These are phyloP conservation scores for Limnomonas spitsbergensis DNA, from an alignment of 139 green algal species.

Conservation along the genomic window DNA sequence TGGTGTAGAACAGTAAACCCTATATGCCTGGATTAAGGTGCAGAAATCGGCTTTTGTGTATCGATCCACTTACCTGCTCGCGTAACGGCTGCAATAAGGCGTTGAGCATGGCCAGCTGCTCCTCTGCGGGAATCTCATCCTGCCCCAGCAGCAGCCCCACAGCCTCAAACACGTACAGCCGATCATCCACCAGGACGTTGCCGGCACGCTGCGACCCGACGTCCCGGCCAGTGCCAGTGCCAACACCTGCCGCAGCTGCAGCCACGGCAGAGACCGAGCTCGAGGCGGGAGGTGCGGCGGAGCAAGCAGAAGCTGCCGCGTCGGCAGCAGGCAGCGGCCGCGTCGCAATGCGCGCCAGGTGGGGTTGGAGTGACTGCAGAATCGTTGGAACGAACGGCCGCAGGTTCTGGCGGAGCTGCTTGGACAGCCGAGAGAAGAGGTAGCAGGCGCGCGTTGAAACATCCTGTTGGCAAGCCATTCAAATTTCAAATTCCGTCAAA, in stretches of 20 bases:
- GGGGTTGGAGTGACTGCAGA: slow-evolving; percentile 56
- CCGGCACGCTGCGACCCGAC: slow-evolving; percentile 2
- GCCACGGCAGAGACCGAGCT: neutral
- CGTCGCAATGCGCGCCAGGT: slow-evolving; percentile 63
- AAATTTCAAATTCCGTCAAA: no score
- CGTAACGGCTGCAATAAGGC: slow-evolving; percentile 67
- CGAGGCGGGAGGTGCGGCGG: no score
- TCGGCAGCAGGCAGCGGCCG: slow-evolving; percentile 39
- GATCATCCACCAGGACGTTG: slow-evolving; percentile 58
- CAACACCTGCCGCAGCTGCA: neutral
- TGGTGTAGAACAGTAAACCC: no score
- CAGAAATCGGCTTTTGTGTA: no score
- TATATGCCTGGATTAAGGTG: no score
- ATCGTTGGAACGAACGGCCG: slow-evolving; percentile 51
- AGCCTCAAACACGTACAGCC: slow-evolving; percentile 87
- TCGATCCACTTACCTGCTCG: slow-evolving; percentile 50
- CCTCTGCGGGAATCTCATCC: slow-evolving; percentile 63
- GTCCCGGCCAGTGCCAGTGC: slow-evolving; percentile 8
- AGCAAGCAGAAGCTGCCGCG: neutral
- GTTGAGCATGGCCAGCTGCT: slow-evolving; percentile 57
- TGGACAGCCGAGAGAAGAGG: slow-evolving; percentile 76
- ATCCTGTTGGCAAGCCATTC: slow-evolving; percentile 25
- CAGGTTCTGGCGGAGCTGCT: slow-evolving; percentile 60
- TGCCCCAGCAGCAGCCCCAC: slow-evolving; percentile 77
- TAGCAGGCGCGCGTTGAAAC: slow-evolving; percentile 69